Evolutionary conservation across 495 filamentous ascomycete genomes (phyloP).

Genomic region (Neurospora sp.): DNA sequence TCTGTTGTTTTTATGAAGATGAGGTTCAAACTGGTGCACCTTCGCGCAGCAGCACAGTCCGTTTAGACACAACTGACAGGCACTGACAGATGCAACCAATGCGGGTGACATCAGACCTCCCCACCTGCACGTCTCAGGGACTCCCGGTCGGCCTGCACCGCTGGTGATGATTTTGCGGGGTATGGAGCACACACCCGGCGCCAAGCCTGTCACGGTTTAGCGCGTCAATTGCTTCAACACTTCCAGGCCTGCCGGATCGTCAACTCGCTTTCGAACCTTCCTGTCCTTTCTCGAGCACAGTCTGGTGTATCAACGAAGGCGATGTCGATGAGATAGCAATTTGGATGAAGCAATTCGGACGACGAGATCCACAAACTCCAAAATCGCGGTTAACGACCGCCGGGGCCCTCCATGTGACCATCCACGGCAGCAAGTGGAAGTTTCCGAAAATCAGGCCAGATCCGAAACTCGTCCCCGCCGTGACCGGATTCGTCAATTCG

Average conservation of each 20-base stretch:
- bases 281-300: background rate
- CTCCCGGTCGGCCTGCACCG: slow-evolving; percentile 2
- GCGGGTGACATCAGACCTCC: slow-evolving; percentile 21
- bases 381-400: background rate
- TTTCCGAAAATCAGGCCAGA: background rate
- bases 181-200: slow-evolving; percentile 13
- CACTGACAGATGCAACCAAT: background rate
- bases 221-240: slow-evolving; percentile 1
- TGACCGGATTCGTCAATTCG: background rate
- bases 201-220: slow-evolving; percentile 14
- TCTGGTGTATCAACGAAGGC: background rate
- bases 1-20: background rate
- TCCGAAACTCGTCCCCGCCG: background rate
- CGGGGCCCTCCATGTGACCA: background rate
- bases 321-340: background rate
- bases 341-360: background rate
- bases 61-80: background rate
- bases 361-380: background rate
- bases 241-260: background rate
- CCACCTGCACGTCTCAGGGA: slow-evolving; percentile 13
- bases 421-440: background rate
- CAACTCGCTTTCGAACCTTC: background rate
- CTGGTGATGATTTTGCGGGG: slow-evolving; percentile 17
- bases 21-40: background rate
- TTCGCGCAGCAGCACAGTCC: background rate